Base-by-base conservation (phyloP, 2,329 filamentous ascomycete species). In the Claviceps capensis region DNA sequence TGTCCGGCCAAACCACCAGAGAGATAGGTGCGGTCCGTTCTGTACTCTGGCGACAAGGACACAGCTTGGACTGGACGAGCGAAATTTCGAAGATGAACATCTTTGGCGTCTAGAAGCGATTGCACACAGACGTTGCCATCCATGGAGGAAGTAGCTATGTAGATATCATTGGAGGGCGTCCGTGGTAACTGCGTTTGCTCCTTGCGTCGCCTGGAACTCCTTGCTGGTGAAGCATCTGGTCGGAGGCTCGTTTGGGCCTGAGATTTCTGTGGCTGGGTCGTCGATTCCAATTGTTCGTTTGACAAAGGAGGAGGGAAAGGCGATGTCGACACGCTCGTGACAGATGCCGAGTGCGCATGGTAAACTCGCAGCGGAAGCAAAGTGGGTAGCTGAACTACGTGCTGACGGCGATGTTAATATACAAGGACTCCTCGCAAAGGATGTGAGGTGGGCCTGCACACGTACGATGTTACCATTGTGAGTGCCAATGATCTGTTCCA, bases 401-500 rank as follows among this genome's bases (percentile, higher is more conserved):
- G 86, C 87, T 93, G 60, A 26, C 53, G 41, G 50, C 17, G 23
- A 26, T 17, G 41, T 55, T 45, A 53, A 36, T 14, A 40, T 2
- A 37, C 5, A 26, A 37, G 4, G 9, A 45, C 44, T 30, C 14
- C 11, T 26, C 13, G n/a, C 8, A 19, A 17, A 23, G n/a, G 4
- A 1, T 19, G 8, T 51, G 13, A 22, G 34, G 7, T 19, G 43
- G 17, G 16, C 5, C 2, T 16, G 14, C 26, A 41, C 48, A 71
- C 85, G 74, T 76, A 94, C 88, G 62, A 97, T 91, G 62, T 93
- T 95, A 61, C 93, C 93, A 70, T 95, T 95, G 67, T 98, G 91
- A 36, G 93, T 96, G 58, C 91, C 93, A 60, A 95, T 75, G 56
- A 96, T 85, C 86, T 91, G 69, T 57, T 59, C 58, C 72, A 69